phyloP scores from a whole-genome alignment of 768 basidiomycete genomes.

The Pleurotus ostreatus region DNA sequence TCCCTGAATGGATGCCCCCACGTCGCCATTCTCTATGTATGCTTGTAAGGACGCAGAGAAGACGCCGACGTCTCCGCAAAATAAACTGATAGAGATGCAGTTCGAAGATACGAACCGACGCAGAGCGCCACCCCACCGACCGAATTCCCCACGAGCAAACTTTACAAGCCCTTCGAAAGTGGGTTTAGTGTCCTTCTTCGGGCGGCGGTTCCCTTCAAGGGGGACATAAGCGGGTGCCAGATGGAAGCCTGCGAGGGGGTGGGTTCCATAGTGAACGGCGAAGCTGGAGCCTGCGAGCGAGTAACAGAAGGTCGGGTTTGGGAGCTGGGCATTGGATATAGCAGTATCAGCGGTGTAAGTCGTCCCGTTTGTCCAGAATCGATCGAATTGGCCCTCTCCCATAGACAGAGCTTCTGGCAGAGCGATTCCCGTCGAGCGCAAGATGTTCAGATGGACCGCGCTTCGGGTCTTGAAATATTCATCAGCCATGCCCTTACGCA shows the following conservation, averaged over 20 bases:
- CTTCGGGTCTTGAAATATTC: neutral
- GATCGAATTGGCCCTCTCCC: neutral
- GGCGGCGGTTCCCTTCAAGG: conserved; percentile 6
- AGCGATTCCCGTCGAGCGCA: neutral
- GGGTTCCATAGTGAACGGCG: conserved; percentile 27
- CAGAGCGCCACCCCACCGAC: conserved; percentile 27
- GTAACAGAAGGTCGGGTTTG: conserved; percentile 34
- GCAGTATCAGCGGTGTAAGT: conserved; percentile 16
- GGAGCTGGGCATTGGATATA: conserved; percentile 16
- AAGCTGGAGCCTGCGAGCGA: conserved; percentile 26
- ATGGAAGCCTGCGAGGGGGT: conserved; percentile 29
- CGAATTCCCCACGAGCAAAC: conserved; percentile 19
- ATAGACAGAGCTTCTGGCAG: neutral
- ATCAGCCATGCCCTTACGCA: neutral
- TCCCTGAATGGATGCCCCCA: conserved; percentile 13
- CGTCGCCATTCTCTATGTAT: conserved; percentile 6
- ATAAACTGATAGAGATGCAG: conserved; percentile 20
- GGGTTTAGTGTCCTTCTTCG: neutral
- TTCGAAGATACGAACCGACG: conserved; percentile 9
- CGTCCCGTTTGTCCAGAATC: conserved; percentile 30
- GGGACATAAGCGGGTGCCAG: conserved; percentile 20
- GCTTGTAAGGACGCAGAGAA: conserved; percentile 21
- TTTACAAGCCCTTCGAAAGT: conserved; percentile 15
- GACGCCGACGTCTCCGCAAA: conserved; percentile 24
- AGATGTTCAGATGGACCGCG: neutral